Base-by-base conservation (phyloP, 768 basidiomycete genomes). In the Strobilomyces confusus region DNA sequence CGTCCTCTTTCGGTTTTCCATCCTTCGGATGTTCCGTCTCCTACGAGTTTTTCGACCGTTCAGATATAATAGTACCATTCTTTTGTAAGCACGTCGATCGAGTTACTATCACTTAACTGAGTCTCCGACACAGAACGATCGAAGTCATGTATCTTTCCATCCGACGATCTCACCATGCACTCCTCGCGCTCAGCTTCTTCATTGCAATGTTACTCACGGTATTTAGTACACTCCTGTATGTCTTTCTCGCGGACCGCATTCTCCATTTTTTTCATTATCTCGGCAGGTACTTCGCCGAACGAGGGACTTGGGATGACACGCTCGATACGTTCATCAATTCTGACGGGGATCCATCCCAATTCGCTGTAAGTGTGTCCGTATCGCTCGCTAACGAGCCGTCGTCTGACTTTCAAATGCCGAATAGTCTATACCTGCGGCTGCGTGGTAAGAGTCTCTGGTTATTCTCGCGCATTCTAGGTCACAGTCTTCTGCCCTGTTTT, bases 131-230 rank as follows among this genome's bases (percentile, higher is more conserved):
- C 19, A 90, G 89, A 43, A 92, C 90, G 0, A 92, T 92, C 45
- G 89, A 92, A 74, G 90, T 92, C 61, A 97, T 95, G 93, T 92
- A 88, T 66, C 79, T 95, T 29, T 86, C 91, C 29, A 86, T 94
- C 33, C 80, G 87, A 46, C 77, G 91, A 55, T 93, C 90, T 0
- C 87, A 91, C 58, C 89, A 95, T 60, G 92, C 92, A 0, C 75
- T 94, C 1, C 78, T 93, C 4, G 92, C 93, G 0, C 83, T 95
- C 19, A 81, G 82, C 3, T 95, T 95, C 70, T 95, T 95, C 72
- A 87, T 95, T 14, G 71, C 86, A 49, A 92, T 93, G 84, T 82
- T 91, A 2, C 75, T 95, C 37, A 83, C 91, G 1, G 83, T 95
- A 8, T 95, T 92, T 68, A 92, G 91, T 56, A 95, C 92, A 0